Evolutionary conservation across 2,329 filamentous ascomycete species (phyloP), one percentile per base, ranked within the genome.

Genomic region (Nigrospora osmanthi): DNA sequence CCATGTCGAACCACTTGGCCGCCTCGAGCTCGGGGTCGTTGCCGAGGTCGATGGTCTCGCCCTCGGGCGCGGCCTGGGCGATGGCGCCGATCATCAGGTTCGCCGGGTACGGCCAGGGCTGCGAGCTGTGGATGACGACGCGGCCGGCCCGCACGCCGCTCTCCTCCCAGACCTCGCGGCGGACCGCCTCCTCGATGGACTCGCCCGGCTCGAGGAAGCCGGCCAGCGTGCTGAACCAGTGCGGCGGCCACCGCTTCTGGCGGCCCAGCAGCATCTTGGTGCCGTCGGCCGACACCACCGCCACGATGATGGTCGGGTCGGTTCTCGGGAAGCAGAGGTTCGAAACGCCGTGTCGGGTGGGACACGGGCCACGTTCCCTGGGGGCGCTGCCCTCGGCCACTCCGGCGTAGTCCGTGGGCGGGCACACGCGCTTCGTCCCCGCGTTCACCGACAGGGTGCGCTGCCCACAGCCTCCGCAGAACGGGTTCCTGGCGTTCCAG

Each of bases 231-330:
- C 81, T 88, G 72, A 91, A 96, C 87, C 86, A 95, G 62, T 86
- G 62, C 1, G 78, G 73, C 1, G 93, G 93, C 76, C 84, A 98
- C 43, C 87, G 78, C 66, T 86, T 87, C 58, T 87, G 81, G 13
- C 93, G 83, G 34, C 93, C 93, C 1, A 98, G 83, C 9, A 98
- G 78, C 35, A 95, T 69, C 49, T 81, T 80, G 52, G 83, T 77
- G 41, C 85, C 85, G 54, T 94, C 87, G 42, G 83, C 74, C 43
- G 86, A 94, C 31, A 97, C 79, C 11, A 96, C 84, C 1, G 90
- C 91, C 68, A 94, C 90, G 67, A 98, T 98, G 62, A 97, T 89
- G 28, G 89, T 95, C 1, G 90, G 89, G 57, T 96, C 90, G 2
- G 91, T 96, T 42, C 90, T 81, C 3, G 91, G 91, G 72, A 96